Evolutionary conservation across 441 rosid genomes (phyloP).

Genomic region (Pelargonium hybrid): DNA sequence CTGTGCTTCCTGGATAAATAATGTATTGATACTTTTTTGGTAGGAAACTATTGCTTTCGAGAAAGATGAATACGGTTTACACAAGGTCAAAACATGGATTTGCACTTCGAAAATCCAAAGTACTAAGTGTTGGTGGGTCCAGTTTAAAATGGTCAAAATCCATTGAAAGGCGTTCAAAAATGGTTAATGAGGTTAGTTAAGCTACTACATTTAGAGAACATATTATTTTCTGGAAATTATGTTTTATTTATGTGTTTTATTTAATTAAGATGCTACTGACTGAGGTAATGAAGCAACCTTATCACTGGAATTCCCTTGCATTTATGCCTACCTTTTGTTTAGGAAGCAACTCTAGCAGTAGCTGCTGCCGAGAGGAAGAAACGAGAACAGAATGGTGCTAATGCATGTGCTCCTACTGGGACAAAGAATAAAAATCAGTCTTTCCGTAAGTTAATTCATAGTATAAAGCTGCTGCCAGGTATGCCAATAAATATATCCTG

Average conservation of each 20-base stretch:
- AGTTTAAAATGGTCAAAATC: slow-evolving; percentile 97
- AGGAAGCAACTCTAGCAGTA: slow-evolving; percentile 91
- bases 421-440: slow-evolving; percentile 35
- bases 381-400: slow-evolving; percentile 39
- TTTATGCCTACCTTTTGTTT: background rate
- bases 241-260: slow-evolving; percentile 4
- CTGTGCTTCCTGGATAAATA: slow-evolving; percentile 14
- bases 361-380: slow-evolving; percentile 68
- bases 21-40: slow-evolving; percentile 29
- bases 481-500: slow-evolving; percentile 20
- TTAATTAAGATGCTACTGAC: slow-evolving; percentile 5
- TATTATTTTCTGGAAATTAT: slow-evolving; percentile 9
- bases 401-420: slow-evolving; percentile 24
- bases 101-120: slow-evolving; percentile 84
- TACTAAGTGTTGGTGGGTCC: slow-evolving; percentile 75
- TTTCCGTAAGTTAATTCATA: slow-evolving; percentile 37
- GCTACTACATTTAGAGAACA: slow-evolving; percentile 7
- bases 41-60: slow-evolving; percentile 49
- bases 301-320: background rate
- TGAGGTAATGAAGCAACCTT: slow-evolving; percentile 10
- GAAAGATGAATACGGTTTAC: slow-evolving; percentile 74
- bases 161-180: slow-evolving; percentile 66
- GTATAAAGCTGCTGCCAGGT: slow-evolving; percentile 21
- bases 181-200: slow-evolving; percentile 79
- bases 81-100: slow-evolving; percentile 76